These are phyloP conservation scores for Russula virescens DNA, from an alignment of 768 basidiomycete genomes.

Conservation along the genomic window DNA sequence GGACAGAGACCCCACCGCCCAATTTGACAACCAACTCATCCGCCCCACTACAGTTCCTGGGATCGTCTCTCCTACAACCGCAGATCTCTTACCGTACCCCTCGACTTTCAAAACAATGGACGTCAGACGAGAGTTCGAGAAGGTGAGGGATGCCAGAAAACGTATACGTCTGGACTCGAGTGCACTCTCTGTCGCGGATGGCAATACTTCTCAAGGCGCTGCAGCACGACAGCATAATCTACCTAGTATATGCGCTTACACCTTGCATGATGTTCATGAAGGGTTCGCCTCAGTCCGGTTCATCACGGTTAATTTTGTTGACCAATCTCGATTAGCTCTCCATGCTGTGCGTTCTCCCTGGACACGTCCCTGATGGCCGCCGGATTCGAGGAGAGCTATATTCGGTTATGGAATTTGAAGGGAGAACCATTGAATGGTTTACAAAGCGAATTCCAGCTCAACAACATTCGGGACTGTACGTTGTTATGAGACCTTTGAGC, in stretches of 20 bases:
- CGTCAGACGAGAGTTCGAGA: constrained; percentile 85
- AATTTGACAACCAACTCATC: constrained; percentile 55
- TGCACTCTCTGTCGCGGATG: constrained; percentile 49
- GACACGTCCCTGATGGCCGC: constrained; percentile 92
- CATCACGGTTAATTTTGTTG: neutral
- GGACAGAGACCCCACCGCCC: constrained; percentile 60
- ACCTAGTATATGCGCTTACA: constrained; percentile 94
- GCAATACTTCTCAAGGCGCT: constrained; percentile 51
- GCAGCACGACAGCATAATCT: constrained; percentile 58
- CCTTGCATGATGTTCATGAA: constrained; percentile 91
- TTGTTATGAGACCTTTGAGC: neutral
- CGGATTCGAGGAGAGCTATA: constrained; percentile 93
- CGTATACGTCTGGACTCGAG: constrained; percentile 87
- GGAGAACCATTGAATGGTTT: constrained; percentile 80
- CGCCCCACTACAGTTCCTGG: constrained; percentile 49
- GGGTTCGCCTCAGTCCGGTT: constrained; percentile 50
- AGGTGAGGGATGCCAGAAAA: constrained; percentile 84
- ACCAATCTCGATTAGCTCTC: constrained; percentile 46
- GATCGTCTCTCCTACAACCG: constrained; percentile 54
- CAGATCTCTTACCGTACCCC: constrained; percentile 78
- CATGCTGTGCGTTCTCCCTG: constrained; percentile 82
- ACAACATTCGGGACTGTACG: constrained; percentile 66
- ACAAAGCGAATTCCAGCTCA: constrained; percentile 67
- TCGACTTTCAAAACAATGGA: constrained; percentile 79
- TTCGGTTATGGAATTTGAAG: constrained; percentile 91